Percentiles rank a stretch among this genome's conserved stretches.
These are phyloP conservation scores for Nicotiana benthamiana DNA, from an alignment of 257 asterid genomes.

Conservation along the genomic window DNA sequence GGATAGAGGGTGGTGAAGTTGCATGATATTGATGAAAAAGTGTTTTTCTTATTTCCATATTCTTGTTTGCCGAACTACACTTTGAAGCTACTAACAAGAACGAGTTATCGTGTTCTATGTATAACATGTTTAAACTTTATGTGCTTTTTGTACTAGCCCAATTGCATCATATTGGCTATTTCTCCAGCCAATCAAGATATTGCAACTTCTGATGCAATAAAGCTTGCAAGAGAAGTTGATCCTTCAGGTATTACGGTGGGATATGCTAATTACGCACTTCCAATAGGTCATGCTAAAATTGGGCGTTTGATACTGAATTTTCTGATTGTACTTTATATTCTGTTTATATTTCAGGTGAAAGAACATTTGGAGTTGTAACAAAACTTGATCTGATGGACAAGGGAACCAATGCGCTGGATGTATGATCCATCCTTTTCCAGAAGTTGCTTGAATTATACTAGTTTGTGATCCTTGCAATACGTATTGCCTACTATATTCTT, in stretches of 20 bases:
- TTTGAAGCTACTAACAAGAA: not conserved
- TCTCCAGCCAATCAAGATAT: constrained; percentile 99
- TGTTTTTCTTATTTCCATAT: not conserved
- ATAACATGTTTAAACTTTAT: not conserved
- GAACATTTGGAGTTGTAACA: constrained; percentile 91
- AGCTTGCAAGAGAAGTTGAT: constrained; percentile 96
- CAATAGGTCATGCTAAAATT: not conserved
- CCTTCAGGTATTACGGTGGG: constrained; percentile 51
- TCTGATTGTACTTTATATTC: not conserved
- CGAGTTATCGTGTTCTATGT: not conserved
- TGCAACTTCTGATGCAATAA: constrained; percentile 97
- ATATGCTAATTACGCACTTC: constrained; percentile 1
- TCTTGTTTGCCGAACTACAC: not conserved
- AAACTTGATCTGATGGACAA: constrained; percentile 96
- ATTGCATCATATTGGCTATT: constrained; percentile 91
- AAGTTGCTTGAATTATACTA: no score
- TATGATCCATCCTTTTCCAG: constrained; percentile 35
- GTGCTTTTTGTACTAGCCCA: constrained; percentile 44
- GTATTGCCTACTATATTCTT: not conserved
- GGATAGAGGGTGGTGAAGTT: no score
- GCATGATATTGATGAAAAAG: not conserved
- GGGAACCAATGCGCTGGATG: constrained; percentile 94
- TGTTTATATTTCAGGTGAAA: constrained; percentile 52
- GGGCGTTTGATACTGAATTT: not conserved
- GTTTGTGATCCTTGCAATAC: not conserved